A percentile compares a stretch with the other conserved stretches of the same genome.
These are phyloP conservation scores for Paramecium pentaurelia DNA, from an alignment of 73 alveolate species.

Conservation along the genomic window DNA sequence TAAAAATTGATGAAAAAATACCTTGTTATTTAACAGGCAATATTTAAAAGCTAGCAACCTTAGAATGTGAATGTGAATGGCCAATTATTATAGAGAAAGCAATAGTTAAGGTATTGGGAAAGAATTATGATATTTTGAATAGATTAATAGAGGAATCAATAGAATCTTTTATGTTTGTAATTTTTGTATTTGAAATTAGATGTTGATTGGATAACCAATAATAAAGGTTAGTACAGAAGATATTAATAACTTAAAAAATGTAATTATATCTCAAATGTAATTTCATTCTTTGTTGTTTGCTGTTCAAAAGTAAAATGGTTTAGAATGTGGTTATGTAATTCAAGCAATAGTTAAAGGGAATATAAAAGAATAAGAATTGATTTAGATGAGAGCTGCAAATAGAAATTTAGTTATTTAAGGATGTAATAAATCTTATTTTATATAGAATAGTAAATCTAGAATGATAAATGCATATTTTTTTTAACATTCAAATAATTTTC, in stretches of 20 bases:
- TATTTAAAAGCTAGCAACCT: neutral
- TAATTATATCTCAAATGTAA: neutral
- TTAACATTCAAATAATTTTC: neutral
- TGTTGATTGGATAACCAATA: neutral
- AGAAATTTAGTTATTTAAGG: neutral
- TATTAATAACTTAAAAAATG: neutral
- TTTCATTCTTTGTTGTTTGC: neutral
- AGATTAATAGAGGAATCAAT: neutral
- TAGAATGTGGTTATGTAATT: neutral
- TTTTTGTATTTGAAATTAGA: neutral
- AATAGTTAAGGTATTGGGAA: neutral
- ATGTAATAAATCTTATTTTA: neutral
- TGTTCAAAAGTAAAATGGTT: neutral
- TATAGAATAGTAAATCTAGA: neutral
- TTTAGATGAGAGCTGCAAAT: neutral
- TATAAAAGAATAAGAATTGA: neutral
- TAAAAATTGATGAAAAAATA: neutral
- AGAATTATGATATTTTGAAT: neutral
- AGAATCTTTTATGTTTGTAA: neutral
- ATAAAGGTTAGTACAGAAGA: neutral
- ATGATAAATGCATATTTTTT: neutral
- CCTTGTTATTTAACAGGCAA: neutral
- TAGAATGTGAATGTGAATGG: neutral
- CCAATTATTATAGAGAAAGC: slow-evolving; percentile 7
- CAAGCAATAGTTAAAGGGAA: neutral